Evolutionary conservation across 345 rosid genomes (phyloP), one percentile per base, ranked within the genome.

Genomic region (Litchi chinensis): DNA sequence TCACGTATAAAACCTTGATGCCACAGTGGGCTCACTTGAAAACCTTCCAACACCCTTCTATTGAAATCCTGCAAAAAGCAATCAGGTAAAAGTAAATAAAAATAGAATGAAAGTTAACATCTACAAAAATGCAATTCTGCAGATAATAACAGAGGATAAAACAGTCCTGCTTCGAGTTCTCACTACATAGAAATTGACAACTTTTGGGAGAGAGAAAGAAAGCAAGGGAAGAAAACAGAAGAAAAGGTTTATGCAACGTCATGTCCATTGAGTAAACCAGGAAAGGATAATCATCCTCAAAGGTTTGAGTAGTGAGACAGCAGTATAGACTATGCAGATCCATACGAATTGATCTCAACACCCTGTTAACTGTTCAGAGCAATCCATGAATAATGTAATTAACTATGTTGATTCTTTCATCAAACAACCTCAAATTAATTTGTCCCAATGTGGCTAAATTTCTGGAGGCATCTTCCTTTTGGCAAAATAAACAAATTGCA

Each of bases 21-120:
- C 98, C 99, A 95, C 75, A 91, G 75, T 79, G 99, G 99, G 73
- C 86, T 93, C 65, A 87, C 98, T 90, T 95, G 99, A 82, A 93
- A 95, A 60, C 99, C 99, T 90, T 95, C 91, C 13, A 75, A 81
- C 28, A 95, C 97, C 79, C 89, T 88, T 65, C 63, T 79, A 66
- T 87, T 89, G 73, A 95, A 95, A 65, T 92, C 99, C 99, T 95
- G 84, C 64, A 76, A 37, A 64, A 60, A 86, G 43, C 50, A 68
- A 50, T n/a, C 24, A 41, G n/a, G 19, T 50, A 59, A 77, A 59
- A 50, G 28, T 13, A 6, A n/a, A 6, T 60, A 52, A 8, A 78
- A 40, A 21, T 41, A 65, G 16, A 73, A 19, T 73, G 16, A 10
- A 32, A 59, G 65, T 59, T 59, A 16, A 26, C 22, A 73, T 21